Evolutionary conservation across 768 basidiomycete genomes (phyloP).

Genomic region (Mycena galopus): DNA sequence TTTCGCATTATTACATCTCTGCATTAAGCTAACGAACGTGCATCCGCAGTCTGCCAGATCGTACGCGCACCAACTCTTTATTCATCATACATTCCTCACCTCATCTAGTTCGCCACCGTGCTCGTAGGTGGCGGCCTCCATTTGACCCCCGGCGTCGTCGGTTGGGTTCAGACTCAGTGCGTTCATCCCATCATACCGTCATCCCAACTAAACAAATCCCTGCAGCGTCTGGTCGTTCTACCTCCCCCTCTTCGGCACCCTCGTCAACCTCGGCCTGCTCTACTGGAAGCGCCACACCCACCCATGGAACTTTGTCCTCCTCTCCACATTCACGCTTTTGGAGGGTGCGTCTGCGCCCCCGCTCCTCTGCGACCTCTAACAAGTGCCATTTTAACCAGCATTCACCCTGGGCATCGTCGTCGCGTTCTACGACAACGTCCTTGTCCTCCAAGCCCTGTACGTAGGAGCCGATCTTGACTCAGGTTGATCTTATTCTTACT

Average conservation of each 20-base stretch:
- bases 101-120: slow-evolving; percentile 73
- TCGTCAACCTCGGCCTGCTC: slow-evolving; percentile 83
- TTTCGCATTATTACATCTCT: background rate
- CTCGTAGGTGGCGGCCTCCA: slow-evolving; percentile 82
- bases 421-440: slow-evolving; percentile 76
- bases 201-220: background rate
- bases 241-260: slow-evolving; percentile 80
- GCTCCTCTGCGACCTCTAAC: background rate
- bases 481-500: slow-evolving; percentile 18
- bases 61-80: slow-evolving; percentile 52
- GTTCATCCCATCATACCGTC: slow-evolving; percentile 41
- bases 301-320: slow-evolving; percentile 87
- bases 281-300: slow-evolving; percentile 95
- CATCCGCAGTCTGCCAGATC: slow-evolving; percentile 74
- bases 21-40: slow-evolving; percentile 20
- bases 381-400: slow-evolving; percentile 49
- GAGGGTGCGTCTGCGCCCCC: slow-evolving; percentile 55
- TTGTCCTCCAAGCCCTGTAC: slow-evolving; percentile 91
- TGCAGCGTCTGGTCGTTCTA: slow-evolving; percentile 84
- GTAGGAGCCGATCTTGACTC: slow-evolving; percentile 43
- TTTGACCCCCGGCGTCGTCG: slow-evolving; percentile 67
- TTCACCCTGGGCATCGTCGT: slow-evolving; percentile 90
- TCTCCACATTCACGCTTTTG: slow-evolving; percentile 90
- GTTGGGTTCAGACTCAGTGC: slow-evolving; percentile 82
- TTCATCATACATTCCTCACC: slow-evolving; percentile 8